Percentiles rank a stretch among this genome's conserved stretches.
These are phyloP conservation scores for Talaromyces pinophilus DNA, from an alignment of 2,329 filamentous ascomycete genomes.

Conservation along the genomic window DNA sequence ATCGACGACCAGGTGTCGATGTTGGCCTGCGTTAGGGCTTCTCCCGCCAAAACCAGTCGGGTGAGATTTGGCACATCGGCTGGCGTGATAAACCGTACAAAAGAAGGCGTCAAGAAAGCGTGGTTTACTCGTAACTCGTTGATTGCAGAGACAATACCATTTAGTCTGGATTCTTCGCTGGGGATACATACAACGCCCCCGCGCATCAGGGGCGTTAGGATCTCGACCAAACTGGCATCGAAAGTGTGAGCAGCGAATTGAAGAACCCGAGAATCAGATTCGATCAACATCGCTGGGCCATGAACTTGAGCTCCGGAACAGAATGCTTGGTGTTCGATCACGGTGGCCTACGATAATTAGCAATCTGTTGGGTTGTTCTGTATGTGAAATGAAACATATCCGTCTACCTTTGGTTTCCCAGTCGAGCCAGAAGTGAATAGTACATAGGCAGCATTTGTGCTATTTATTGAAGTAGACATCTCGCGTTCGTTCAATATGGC, in stretches of 20 bases:
- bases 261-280: constrained; percentile 59
- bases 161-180: constrained; percentile 47
- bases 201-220: constrained; percentile 56
- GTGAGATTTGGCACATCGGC: constrained; percentile 34
- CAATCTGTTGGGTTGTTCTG: constrained; percentile 62
- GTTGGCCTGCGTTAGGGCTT: constrained; percentile 45
- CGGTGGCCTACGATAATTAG: constrained; percentile 51
- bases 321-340: constrained; percentile 62
- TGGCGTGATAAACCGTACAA: constrained; percentile 52
- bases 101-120: constrained; percentile 61
- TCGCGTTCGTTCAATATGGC: neutral
- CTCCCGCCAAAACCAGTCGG: constrained; percentile 46
- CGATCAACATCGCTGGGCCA: constrained; percentile 54
- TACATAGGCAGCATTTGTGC: constrained; percentile 54
- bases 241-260: constrained; percentile 59
- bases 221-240: constrained; percentile 57
- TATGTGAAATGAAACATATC: constrained; percentile 49
- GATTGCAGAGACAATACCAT: constrained; percentile 40
- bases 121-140: constrained; percentile 55
- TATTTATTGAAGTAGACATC: constrained; percentile 29
- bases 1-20: constrained; percentile 22
- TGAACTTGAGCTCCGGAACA: constrained; percentile 56
- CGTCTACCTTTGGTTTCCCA: constrained; percentile 56
- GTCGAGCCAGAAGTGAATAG: constrained; percentile 62
- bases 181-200: constrained; percentile 64